Conservation (phyloP, 2,329 filamentous ascomycete species). For the Calonectria pteridis region DNA sequence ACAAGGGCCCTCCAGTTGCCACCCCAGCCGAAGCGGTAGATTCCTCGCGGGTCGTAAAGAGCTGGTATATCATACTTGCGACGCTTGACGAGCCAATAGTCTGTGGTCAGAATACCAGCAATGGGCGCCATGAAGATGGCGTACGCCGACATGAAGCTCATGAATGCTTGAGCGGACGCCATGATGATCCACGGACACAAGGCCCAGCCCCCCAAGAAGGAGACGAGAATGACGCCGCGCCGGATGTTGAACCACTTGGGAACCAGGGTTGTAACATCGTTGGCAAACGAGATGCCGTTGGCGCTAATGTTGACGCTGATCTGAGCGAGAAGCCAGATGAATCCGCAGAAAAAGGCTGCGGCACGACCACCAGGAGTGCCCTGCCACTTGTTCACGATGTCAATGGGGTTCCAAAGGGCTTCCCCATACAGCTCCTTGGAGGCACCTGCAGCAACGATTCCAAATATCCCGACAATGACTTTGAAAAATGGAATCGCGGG, state of each 20-base stretch:
- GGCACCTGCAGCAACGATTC: constrained; percentile 62
- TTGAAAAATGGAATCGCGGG: constrained; percentile 58
- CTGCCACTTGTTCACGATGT: constrained; percentile 58
- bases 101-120: constrained; percentile 55
- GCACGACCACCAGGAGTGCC: constrained; percentile 45
- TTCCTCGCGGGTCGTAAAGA: constrained; percentile 56
- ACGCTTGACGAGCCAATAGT: constrained; percentile 55
- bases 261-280: constrained; percentile 46
- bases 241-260: constrained; percentile 49
- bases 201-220: constrained; percentile 50
- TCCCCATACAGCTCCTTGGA: constrained; percentile 58
- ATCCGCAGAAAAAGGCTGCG: constrained; percentile 47
- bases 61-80: constrained; percentile 55
- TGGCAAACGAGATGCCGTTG: constrained; percentile 46
- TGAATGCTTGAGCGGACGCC: constrained; percentile 44
- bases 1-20: constrained; percentile 50
- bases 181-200: constrained; percentile 53
- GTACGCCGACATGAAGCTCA: constrained; percentile 49
- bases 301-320: constrained; percentile 47
- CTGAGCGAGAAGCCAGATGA: constrained; percentile 55
- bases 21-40: constrained; percentile 52
- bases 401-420: constrained; percentile 63
- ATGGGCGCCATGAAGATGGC: constrained; percentile 56
- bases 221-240: constrained; percentile 46
- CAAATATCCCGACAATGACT: constrained; percentile 59